Percentiles rank a stretch among this genome's conserved stretches.
Evolutionary conservation across 1,139 yeast genomes (phyloP).

Genomic region (Geotrichum carabidarum): DNA sequence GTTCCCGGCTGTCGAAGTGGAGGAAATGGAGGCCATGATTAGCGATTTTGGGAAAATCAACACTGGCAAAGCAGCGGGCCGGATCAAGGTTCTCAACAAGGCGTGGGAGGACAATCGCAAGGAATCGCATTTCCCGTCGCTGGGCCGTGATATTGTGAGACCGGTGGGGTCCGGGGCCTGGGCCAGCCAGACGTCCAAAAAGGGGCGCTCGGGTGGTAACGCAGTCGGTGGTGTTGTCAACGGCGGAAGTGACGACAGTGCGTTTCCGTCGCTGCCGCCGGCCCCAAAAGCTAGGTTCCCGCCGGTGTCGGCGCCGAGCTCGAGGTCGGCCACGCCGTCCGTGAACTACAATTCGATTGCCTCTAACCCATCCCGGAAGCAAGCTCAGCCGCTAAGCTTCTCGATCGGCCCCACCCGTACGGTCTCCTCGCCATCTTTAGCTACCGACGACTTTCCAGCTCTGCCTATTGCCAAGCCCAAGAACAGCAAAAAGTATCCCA

Average conservation of each 20-base stretch:
- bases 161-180: conserved; percentile 16
- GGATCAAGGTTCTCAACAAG: conserved; percentile 14
- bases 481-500: neutral
- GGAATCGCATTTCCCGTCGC: conserved; percentile 18
- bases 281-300: conserved; percentile 5
- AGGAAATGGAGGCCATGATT: conserved; percentile 46
- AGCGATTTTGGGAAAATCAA: conserved; percentile 45
- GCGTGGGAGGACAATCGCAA: conserved; percentile 21
- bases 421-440: neutral
- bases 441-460: conserved; percentile 5
- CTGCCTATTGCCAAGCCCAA: conserved; percentile 8
- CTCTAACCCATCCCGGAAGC: too few species aligned
- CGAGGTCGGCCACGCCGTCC: conserved; percentile 17
- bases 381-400: too few species aligned
- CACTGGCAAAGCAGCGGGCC: conserved; percentile 8
- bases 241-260: conserved; percentile 9
- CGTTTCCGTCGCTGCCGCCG: conserved; percentile 29
- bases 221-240: too few species aligned
- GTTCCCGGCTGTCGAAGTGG: conserved; percentile 39
- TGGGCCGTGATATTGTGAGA: conserved; percentile 6
- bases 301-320: conserved; percentile 14
- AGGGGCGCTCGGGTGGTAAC: too few species aligned
- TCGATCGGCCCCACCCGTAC: neutral
- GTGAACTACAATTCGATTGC: neutral
- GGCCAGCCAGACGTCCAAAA: conserved; percentile 8